phyloP scores from a whole-genome alignment of 2,329 filamentous ascomycete species.

The Sporothrix schenckii region DNA sequence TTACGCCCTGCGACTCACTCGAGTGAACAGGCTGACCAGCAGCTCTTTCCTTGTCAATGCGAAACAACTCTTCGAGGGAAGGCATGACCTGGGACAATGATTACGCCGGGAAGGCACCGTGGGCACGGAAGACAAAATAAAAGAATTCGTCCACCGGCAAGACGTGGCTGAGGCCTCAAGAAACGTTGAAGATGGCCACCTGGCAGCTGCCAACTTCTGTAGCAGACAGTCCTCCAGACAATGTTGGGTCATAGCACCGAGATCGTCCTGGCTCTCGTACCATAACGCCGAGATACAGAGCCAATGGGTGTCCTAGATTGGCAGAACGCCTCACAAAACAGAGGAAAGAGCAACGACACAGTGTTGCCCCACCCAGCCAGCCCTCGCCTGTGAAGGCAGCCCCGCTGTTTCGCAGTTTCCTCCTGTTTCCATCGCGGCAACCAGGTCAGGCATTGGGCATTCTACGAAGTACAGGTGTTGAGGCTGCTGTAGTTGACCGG shows the following conservation, averaged over 20 bases:
- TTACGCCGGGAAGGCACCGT: not conserved
- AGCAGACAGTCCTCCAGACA: not conserved
- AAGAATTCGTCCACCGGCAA: not conserved
- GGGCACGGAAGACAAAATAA: not conserved
- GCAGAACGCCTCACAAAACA: not conserved
- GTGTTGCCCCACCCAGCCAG: not conserved
- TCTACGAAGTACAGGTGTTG: not conserved
- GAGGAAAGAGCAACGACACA: not conserved
- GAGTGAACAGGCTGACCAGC: not conserved
- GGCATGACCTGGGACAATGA: not conserved
- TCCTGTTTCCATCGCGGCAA: conserved; percentile 29
- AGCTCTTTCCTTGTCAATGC: conserved; percentile 11
- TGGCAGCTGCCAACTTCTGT: conserved; percentile 2
- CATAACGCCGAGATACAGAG: too few species aligned
- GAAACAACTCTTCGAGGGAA: not conserved
- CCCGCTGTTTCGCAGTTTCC: conserved; percentile 25
- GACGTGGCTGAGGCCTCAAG: not conserved
- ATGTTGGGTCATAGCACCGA: not conserved
- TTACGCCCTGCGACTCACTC: conserved; percentile 18
- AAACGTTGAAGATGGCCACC: not conserved
- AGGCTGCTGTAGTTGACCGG: not conserved
- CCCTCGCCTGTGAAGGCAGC: not conserved
- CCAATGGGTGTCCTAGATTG: too few species aligned
- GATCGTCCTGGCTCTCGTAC: not conserved
- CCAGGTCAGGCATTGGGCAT: not conserved